A percentile compares a stretch with the other conserved stretches of the same genome.
These are phyloP conservation scores for Chiua virens DNA, from an alignment of 768 basidiomycete genomes.

Conservation along the genomic window DNA sequence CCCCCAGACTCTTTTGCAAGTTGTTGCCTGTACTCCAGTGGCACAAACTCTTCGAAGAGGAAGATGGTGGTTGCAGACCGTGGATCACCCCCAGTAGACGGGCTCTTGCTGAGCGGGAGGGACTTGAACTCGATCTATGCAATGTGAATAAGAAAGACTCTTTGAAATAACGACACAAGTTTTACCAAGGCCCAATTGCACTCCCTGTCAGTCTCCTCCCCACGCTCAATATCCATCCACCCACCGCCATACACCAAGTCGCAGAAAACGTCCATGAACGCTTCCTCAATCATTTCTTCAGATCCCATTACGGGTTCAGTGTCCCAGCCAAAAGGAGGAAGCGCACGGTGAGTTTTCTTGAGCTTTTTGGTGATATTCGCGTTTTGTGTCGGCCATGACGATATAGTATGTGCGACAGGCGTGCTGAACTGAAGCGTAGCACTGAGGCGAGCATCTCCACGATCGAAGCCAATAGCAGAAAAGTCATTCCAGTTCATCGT, in stretches of 20 bases:
- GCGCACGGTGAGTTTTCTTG: conserved; percentile 69
- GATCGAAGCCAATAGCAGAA: conserved; percentile 77
- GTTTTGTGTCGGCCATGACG: conserved; percentile 71
- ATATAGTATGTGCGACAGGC: conserved; percentile 56
- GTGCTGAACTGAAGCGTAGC: conserved; percentile 80
- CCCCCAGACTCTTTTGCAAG: conserved; percentile 54
- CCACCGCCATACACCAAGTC: conserved; percentile 80
- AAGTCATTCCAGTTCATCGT: conserved; percentile 94
- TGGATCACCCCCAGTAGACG: conserved; percentile 48
- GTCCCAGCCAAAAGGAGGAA: conserved; percentile 92
- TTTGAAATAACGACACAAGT: neutral
- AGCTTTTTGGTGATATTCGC: conserved; percentile 75
- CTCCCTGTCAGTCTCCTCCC: conserved; percentile 74
- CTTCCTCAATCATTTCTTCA: conserved; percentile 86
- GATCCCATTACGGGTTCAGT: conserved; percentile 77
- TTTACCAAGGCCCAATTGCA: conserved; percentile 92
- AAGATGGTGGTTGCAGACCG: conserved; percentile 72
- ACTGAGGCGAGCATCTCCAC: conserved; percentile 71
- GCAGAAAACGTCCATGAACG: conserved; percentile 86
- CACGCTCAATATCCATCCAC: conserved; percentile 78
- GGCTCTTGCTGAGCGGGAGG: conserved; percentile 43
- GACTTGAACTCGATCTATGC: conserved; percentile 88
- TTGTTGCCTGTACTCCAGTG: conserved; percentile 80
- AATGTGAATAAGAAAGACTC: conserved; percentile 2
- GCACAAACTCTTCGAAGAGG: conserved; percentile 93